Conservation (phyloP, 2,329 filamentous ascomycete genomes). For the Capronia epimyces region DNA sequence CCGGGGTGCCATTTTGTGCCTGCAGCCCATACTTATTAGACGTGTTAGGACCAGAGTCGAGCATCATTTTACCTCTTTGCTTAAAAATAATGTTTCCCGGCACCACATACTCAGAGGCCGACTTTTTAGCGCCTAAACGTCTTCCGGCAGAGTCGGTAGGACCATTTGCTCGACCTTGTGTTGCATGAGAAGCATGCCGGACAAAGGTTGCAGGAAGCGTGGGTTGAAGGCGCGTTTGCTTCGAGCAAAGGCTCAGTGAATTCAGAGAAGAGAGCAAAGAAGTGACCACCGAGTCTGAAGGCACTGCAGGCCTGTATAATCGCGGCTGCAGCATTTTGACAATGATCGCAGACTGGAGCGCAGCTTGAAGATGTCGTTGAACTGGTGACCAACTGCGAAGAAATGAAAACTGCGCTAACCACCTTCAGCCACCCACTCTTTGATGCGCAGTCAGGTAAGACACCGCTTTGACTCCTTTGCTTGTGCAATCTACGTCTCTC, state of each 20-base stretch:
- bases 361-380: background rate
- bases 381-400: background rate
- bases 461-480: background rate
- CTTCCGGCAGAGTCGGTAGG: conserved; percentile 69
- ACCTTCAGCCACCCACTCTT: background rate
- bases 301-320: conserved; percentile 37
- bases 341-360: background rate
- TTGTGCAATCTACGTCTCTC: background rate
- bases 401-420: conserved; percentile 6
- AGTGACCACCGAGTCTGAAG: conserved; percentile 36
- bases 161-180: conserved; percentile 64
- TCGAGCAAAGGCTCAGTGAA: conserved; percentile 32
- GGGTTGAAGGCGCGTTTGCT: conserved; percentile 30
- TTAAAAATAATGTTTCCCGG: conserved; percentile 97
- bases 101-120: conserved; percentile 86
- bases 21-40: conserved; percentile 1
- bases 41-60: background rate
- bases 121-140: conserved; percentile 90
- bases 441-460: background rate
- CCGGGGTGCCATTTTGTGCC: conserved; percentile 92
- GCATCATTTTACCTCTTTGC: conserved; percentile 54
- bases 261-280: conserved; percentile 30
- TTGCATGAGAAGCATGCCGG: conserved; percentile 59
- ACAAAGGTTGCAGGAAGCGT: conserved; percentile 37
- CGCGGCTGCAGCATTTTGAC: conserved; percentile 40